Conservation (phyloP, 129 eudicot species). For the Chrysanthemum lavandulifolium region DNA sequence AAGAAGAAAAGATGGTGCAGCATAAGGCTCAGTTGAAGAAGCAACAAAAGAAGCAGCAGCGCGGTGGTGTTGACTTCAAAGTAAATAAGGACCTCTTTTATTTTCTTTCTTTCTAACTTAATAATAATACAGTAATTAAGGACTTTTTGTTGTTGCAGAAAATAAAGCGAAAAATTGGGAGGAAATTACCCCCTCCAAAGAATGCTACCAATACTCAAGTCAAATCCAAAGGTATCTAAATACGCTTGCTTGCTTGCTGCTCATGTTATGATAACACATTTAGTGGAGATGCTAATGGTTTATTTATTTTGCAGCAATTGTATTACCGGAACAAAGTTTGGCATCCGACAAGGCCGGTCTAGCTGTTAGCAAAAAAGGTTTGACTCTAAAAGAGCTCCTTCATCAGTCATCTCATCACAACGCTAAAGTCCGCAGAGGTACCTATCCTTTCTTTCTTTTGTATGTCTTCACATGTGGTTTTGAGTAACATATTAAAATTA, state of each 20-base stretch:
- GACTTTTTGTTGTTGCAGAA: conserved; percentile 44
- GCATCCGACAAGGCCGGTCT: conserved; percentile 83
- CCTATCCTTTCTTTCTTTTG: not conserved
- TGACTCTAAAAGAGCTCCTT: conserved; percentile 88
- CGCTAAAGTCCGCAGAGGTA: conserved; percentile 91
- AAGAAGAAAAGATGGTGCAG: conserved; percentile 46
- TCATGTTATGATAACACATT: too few relatives aligned
- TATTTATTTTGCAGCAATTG: conserved; percentile 44
- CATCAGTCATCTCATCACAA: conserved; percentile 92
- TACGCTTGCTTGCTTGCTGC: too few relatives aligned
- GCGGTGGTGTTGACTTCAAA: conserved; percentile 88
- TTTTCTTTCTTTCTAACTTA: not conserved
- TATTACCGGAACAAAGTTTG: conserved; percentile 93
- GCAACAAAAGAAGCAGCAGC: conserved; percentile 56
- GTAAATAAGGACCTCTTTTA: conserved; percentile 22
- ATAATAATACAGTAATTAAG: not conserved
- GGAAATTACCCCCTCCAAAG: conserved; percentile 87
- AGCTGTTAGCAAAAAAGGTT: conserved; percentile 85
- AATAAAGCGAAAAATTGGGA: conserved; percentile 76
- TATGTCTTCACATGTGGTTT: too few relatives aligned
- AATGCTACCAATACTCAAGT: conserved; percentile 87
- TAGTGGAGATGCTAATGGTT: not conserved
- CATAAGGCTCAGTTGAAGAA: conserved; percentile 68
- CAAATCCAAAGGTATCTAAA: conserved; percentile 63
- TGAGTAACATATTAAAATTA: too few relatives aligned